These are phyloP conservation scores for Pichia sp. DNA, from an alignment of 1,139 yeast genomes.

Conservation along the genomic window DNA sequence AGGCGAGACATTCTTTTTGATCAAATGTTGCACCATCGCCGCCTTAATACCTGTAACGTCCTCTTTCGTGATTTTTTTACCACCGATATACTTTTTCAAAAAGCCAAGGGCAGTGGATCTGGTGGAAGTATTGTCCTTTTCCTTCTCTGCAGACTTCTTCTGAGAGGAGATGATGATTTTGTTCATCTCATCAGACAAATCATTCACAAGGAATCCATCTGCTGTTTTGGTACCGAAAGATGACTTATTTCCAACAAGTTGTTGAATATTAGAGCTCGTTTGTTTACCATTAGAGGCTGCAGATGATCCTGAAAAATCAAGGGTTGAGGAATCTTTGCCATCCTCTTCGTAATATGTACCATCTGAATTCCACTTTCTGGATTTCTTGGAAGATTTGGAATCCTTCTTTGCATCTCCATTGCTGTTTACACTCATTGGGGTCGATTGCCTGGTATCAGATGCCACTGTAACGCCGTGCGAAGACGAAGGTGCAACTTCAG, in stretches of 20 bases:
- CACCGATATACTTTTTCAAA: constrained; percentile 49
- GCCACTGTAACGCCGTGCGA: background rate
- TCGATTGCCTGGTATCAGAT: background rate
- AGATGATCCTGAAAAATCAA: constrained; percentile 40
- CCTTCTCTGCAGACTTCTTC: constrained; percentile 12
- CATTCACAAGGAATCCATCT: constrained; percentile 45
- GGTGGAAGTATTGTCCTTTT: constrained; percentile 21
- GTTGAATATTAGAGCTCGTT: constrained; percentile 20
- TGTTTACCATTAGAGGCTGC: constrained; percentile 11
- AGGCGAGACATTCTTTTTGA: constrained; percentile 46
- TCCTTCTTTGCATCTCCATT: constrained; percentile 6
- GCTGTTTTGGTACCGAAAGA: constrained; percentile 40
- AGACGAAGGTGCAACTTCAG: background rate
- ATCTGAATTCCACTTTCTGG: constrained; percentile 42
- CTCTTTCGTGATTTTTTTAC: constrained; percentile 44
- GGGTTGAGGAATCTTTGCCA: constrained; percentile 24
- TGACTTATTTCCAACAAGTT: constrained; percentile 32
- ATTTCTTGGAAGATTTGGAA: constrained; percentile 25
- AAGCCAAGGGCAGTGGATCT: constrained; percentile 41
- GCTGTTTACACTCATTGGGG: background rate
- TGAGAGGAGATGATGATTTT: constrained; percentile 28
- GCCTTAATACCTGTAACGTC: constrained; percentile 37
- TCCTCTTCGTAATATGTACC: constrained; percentile 36
- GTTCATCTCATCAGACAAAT: constrained; percentile 39
- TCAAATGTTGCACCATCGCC: constrained; percentile 40